Evolutionary conservation across 2,329 filamentous ascomycete genomes (phyloP), one percentile per base, ranked within the genome.

Genomic region (Shiraia bambusicola): DNA sequence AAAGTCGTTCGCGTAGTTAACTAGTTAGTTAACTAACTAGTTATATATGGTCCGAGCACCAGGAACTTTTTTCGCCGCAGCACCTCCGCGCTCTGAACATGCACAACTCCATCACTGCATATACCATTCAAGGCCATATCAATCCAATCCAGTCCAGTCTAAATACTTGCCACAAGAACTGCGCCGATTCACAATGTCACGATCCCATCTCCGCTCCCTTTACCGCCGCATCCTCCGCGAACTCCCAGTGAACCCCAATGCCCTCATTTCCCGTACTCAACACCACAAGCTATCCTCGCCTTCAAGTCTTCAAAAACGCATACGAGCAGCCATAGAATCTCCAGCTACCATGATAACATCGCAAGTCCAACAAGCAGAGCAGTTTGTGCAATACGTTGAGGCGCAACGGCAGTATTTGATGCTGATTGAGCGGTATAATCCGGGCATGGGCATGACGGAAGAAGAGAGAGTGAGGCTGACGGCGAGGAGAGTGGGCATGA

Each of bases 181-280:
- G 19, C 19, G 19, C 24, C 19, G n/a, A 38, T 14, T 27, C 15
- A 32, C 10, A 55, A 73, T 73, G 70, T 59, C 70, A n/a, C 33
- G 50, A 11, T 19, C 75, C 28, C 65, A 68, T 50, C 67, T 87
- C 29, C 88, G 88, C 61, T 82, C 88, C 26, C 78, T 95, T 64
- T 97, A 97, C 78, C 88, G 92, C 60, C 80, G 85, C 29, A 77
- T 96, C 63, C 82, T 97, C 41, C 89, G 92, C 69, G 90, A 96
- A 73, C 83, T 96, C 7, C 92, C 92, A 2, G 80, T 86, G 6
- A 84, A 84, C 5, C 76, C 79, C 2, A 71, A 73, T 58, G 44
- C 50, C 17, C 54, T 19, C 14, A 6, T 33, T 13, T 14, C 51
- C 1, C 53, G 54, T 26, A 61, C 55, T 5, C 44, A 54, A 22